A percentile compares a stretch with the other conserved stretches of the same genome.
Evolutionary conservation across 2,329 filamentous ascomycete species (phyloP).

Genomic region (Hypoxylon sp.): DNA sequence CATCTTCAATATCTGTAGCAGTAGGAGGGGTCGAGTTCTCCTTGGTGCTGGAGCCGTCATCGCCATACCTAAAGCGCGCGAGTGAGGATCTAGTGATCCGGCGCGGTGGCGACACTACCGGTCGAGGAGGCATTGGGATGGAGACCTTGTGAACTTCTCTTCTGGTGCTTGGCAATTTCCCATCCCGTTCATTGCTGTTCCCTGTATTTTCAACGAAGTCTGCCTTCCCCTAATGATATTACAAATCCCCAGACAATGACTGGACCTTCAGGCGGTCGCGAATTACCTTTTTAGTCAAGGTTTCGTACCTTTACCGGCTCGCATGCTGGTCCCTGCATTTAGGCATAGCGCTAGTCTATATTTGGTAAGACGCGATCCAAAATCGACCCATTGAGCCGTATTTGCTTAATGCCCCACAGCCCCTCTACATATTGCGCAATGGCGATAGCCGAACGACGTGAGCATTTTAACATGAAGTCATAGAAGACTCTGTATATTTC

Average conservation of each 20-base stretch:
- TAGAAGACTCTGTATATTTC: not conserved
- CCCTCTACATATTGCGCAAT: slow-evolving; percentile 22
- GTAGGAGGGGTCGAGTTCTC: slow-evolving; percentile 28
- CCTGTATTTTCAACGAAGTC: not conserved
- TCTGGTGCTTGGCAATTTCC: slow-evolving; percentile 26
- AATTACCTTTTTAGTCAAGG: slow-evolving; percentile 6
- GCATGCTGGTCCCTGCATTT: slow-evolving; percentile 35
- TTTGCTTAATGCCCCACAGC: slow-evolving; percentile 2
- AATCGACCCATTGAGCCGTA: not conserved
- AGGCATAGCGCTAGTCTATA: not conserved
- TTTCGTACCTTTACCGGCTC: slow-evolving; percentile 10
- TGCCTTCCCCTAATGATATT: not conserved
- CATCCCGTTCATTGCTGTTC: slow-evolving; percentile 29
- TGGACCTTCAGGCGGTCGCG: not conserved
- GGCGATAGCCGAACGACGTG: not conserved
- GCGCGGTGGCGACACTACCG: slow-evolving; percentile 46
- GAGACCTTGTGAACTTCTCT: slow-evolving; percentile 17
- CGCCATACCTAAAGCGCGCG: slow-evolving; percentile 50
- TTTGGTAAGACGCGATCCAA: slow-evolving; percentile 1
- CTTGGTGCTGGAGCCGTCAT: slow-evolving; percentile 25
- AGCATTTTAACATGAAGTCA: slow-evolving; percentile 4
- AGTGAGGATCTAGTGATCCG: slow-evolving; percentile 52
- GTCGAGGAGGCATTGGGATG: slow-evolving; percentile 43
- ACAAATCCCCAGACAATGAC: not conserved
- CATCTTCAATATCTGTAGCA: slow-evolving; percentile 51